Evolutionary conservation across 495 filamentous ascomycete genomes (phyloP), one percentile per base, ranked within the genome.

Genomic region (Penicillium flavigenum): DNA sequence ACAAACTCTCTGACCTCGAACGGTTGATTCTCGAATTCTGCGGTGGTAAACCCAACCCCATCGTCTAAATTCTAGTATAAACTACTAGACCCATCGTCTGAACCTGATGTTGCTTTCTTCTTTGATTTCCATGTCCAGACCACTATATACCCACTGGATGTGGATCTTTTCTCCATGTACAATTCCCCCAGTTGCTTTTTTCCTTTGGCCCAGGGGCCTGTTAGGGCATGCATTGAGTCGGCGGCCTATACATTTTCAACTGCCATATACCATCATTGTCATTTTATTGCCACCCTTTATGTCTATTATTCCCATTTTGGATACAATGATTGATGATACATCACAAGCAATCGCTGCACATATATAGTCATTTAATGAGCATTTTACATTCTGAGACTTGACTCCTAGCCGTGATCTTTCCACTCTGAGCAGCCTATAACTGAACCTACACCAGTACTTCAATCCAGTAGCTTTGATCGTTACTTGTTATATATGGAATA

Each of bases 1-100:
- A 89, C 65, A 88, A 88, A 72, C 72, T 91, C 26, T 67, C 81
- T 17, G 87, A 91, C 73, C 73, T 91, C 50, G 85, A 90, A 72
- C 73, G 80, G 24, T 68, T 90, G 63, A 87, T 91, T 49, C 61
- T 80, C 26, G 81, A 87, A 54, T 85, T 88, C 63, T 90, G 79
- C 59, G 70, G 70, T 47, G 59, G 47, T 61, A 48, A 43, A 44
- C 24, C 38, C 19, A 53, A 60, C 8, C 16, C 45, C 8, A 10
- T 48, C 5, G 16, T 43, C 26, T 50, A 36, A 49, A 19, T n/a
- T 32, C 32, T 26, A 1, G 34, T 51, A 32, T 22, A 47, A 36
- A n/a, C 29, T 39, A 20, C 19, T 38, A 19, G n/a, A 8, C 32
- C 9, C 42, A 43, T n/a, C 44, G 22, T 51, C 34, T 27, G 22